Conservation (phyloP, 176 grass and related monocot genomes). For the Rhynchospora breviuscula region DNA sequence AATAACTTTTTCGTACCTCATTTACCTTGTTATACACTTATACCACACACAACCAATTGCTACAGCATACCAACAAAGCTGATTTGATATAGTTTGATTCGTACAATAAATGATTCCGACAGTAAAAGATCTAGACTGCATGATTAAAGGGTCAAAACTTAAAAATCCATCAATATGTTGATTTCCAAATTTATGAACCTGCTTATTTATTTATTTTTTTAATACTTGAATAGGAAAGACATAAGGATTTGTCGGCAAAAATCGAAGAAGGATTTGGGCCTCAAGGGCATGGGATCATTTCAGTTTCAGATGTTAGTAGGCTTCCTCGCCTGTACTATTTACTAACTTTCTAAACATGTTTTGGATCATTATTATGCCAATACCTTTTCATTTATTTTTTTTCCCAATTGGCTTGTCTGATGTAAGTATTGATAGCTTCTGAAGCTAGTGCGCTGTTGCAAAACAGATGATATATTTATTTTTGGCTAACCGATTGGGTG, state of each 20-base stretch:
- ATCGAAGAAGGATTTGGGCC: constrained; percentile 93
- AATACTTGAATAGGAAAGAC: constrained; percentile 48
- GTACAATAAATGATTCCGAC: not conserved
- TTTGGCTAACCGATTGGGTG: not conserved
- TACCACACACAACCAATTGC: not conserved
- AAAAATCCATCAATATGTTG: no score
- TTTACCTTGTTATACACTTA: not conserved
- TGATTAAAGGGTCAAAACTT: no score
- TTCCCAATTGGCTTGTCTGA: no score
- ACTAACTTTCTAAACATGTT: not conserved
- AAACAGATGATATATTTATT: not conserved
- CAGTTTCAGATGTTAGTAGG: constrained; percentile 62
- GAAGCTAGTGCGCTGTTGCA: not conserved
- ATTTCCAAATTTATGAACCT: not conserved
- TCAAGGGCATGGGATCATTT: constrained; percentile 74
- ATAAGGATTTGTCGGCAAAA: constrained; percentile 48
- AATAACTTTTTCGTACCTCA: not conserved
- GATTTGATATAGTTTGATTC: no score
- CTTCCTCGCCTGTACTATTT: not conserved
- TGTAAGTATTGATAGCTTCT: not conserved
- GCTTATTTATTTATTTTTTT: constrained; percentile 9
- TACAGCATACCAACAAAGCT: not conserved
- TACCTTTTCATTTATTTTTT: no score
- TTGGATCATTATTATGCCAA: not conserved
- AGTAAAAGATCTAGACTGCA: not conserved